Base-by-base conservation (phyloP, 768 basidiomycete species). In the Dacryopinax primogenitus region DNA sequence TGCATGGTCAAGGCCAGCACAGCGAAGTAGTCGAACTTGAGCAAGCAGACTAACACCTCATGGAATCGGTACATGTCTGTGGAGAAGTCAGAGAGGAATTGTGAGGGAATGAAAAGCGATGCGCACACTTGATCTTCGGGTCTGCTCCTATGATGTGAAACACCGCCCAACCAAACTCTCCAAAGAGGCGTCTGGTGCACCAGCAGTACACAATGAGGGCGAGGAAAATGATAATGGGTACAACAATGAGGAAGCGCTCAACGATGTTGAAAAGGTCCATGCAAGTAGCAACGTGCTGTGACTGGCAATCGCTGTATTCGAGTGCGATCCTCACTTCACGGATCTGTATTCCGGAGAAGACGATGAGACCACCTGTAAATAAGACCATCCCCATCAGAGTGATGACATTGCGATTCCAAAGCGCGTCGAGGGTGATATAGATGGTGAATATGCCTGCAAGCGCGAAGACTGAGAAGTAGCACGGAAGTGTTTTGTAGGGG, bases 21-120 rank as follows among this genome's bases (percentile, higher is more conserved):
- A 73, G 82, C 84, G 78, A 92, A 92, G 74, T 91, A 92, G 74
- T 92, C 90, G 73, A 92, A 90, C 73, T 91, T 92, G 70, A 92
- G 82, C 63, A 92, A 80, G 71, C 88, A 91, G 58, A 92, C 84
- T 80, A 91, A 83, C 70, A 92, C 83, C 76, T 92, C 87, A 71
- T 92, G 92, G 75, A 78, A 90, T 70, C 87, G 87, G 73, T 90
- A 92, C 90, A 92, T 92, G 33, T 82, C 90, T 92, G 68, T 36
- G 65, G 21, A n/a, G 26, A 62, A 45, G 66, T 64, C 45, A 39
- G 41, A 65, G 18, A 34, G 45, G 65, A 28, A 66, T 9, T 37
- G 41, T 28, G 62, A 62, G n/a, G n/a, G 2, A 64, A 33, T 9
- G 28, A 7, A 21, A 11, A 9, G 37, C 26, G 63, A 62, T 16